A percentile compares a stretch with the other conserved stretches of the same genome.
phyloP scores from a whole-genome alignment of 1,139 yeast genomes.

The Yamadazyma songkhlaensis region DNA sequence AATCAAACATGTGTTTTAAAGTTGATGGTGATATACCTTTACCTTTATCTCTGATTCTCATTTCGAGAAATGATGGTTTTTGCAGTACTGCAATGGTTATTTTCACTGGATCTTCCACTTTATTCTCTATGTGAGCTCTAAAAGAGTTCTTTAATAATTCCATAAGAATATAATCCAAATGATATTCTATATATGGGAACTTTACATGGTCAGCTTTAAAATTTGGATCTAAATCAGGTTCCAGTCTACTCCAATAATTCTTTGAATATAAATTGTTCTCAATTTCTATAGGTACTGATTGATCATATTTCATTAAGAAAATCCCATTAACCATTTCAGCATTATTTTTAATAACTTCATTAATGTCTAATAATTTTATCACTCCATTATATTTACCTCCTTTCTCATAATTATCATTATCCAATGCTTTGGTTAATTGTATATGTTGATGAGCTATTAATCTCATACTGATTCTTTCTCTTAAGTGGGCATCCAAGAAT shows the following conservation, averaged over 20 bases:
- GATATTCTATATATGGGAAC: slow-evolving; percentile 83
- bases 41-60: slow-evolving; percentile 82
- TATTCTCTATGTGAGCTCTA: slow-evolving; percentile 78
- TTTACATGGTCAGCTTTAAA: slow-evolving; percentile 19
- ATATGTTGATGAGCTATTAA: slow-evolving; percentile 84
- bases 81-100: slow-evolving; percentile 63
- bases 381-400: slow-evolving; percentile 65
- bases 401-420: slow-evolving; percentile 20
- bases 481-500: slow-evolving; percentile 74
- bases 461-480: slow-evolving; percentile 83
- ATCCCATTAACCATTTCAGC: slow-evolving; percentile 79
- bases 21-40: slow-evolving; percentile 77
- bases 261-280: slow-evolving; percentile 40
- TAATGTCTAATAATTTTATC: slow-evolving; percentile 60
- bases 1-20: slow-evolving; percentile 71
- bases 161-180: slow-evolving; percentile 79
- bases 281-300: slow-evolving; percentile 57
- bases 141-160: slow-evolving; percentile 87
- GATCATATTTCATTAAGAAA: slow-evolving; percentile 78
- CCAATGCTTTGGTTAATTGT: slow-evolving; percentile 44
- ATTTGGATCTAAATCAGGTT: slow-evolving; percentile 20
- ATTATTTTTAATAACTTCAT: slow-evolving; percentile 57
- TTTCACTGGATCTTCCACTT: slow-evolving; percentile 57
- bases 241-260: slow-evolving; percentile 33
- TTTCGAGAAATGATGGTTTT: slow-evolving; percentile 43